A percentile compares a stretch with the other conserved stretches of the same genome.
Conservation (phyloP, 768 basidiomycete genomes). For the Leccinum longicurvipes region DNA sequence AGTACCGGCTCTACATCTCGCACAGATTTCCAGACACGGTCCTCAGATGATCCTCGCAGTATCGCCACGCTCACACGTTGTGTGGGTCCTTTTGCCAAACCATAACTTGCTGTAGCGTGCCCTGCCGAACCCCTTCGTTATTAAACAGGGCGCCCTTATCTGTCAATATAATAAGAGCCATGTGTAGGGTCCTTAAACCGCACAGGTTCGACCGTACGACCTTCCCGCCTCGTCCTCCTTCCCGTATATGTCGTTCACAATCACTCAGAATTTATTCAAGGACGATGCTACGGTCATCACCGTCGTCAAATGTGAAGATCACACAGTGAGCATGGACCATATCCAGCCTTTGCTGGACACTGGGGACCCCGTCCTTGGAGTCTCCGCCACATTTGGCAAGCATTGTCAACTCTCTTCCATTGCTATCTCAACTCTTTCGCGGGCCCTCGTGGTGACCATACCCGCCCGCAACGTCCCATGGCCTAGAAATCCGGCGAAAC, state of each 20-base stretch:
- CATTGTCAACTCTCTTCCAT: constrained; percentile 35
- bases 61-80: constrained; percentile 52
- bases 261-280: not conserved
- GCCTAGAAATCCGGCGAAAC: not conserved
- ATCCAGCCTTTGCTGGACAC: constrained; percentile 32
- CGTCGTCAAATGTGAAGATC: constrained; percentile 28
- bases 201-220: not conserved
- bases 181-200: not conserved
- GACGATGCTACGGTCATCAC: constrained; percentile 21
- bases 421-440: constrained; percentile 38
- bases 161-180: not conserved
- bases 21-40: no score
- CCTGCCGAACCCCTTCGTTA: not conserved
- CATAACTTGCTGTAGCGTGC: not conserved
- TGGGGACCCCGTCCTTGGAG: constrained; percentile 30
- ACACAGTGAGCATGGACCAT: constrained; percentile 18
- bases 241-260: constrained; percentile 6
- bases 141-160: not conserved
- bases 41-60: no score
- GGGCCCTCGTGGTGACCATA: constrained; percentile 36
- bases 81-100: not conserved
- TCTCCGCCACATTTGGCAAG: constrained; percentile 41
- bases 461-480: constrained; percentile 11
- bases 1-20: no score
- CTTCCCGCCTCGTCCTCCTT: not conserved